These are phyloP conservation scores for Globisporangium sylvaticum DNA, from an alignment of 352 stramenopile species.

Conservation along the genomic window DNA sequence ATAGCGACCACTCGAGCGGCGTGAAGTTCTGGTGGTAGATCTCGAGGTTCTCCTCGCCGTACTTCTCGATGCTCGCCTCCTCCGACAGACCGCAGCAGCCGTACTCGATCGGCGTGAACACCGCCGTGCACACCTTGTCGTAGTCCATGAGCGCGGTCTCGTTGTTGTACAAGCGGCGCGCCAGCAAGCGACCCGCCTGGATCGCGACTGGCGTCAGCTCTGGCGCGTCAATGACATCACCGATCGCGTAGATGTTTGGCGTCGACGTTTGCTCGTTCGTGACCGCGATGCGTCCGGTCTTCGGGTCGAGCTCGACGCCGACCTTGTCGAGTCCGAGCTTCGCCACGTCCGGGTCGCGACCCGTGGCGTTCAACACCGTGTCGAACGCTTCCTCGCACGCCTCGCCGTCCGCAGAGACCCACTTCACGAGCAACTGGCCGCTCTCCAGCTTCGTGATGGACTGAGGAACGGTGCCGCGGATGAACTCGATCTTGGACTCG, in stretches of 20 bases:
- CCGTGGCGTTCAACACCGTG: slow-evolving; percentile 95
- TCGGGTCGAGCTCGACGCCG: slow-evolving; percentile 86
- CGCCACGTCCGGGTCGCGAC: slow-evolving; percentile 90
- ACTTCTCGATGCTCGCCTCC: slow-evolving; percentile 89
- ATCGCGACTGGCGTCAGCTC: slow-evolving; percentile 99
- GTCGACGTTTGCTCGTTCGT: slow-evolving; percentile 92
- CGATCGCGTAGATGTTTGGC: slow-evolving; percentile 96
- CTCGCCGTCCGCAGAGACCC: slow-evolving; percentile 53
- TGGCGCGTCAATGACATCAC: slow-evolving; percentile 94
- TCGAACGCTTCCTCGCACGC: slow-evolving; percentile 91
- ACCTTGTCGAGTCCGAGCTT: slow-evolving; percentile 88
- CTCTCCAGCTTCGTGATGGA: slow-evolving; percentile 91
- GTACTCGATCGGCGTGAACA: slow-evolving; percentile 99
- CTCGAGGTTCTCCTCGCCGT: slow-evolving; percentile 90
- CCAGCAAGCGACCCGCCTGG: slow-evolving; percentile 90
- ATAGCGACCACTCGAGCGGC: slow-evolving; percentile 94
- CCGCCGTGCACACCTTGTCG: slow-evolving; percentile 87
- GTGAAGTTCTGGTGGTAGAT: slow-evolving; percentile 96
- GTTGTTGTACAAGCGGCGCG: slow-evolving; percentile 89
- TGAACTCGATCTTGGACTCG: slow-evolving; percentile 90
- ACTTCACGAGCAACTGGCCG: slow-evolving; percentile 79
- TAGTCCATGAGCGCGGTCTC: slow-evolving; percentile 89
- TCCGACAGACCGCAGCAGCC: slow-evolving; percentile 95
- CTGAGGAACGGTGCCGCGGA: slow-evolving; percentile 84
- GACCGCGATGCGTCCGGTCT: slow-evolving; percentile 90